Percentiles rank a stretch among this genome's conserved stretches.
Conservation (phyloP, 768 basidiomycete genomes). For the Cantharellus cinnabarinus region DNA sequence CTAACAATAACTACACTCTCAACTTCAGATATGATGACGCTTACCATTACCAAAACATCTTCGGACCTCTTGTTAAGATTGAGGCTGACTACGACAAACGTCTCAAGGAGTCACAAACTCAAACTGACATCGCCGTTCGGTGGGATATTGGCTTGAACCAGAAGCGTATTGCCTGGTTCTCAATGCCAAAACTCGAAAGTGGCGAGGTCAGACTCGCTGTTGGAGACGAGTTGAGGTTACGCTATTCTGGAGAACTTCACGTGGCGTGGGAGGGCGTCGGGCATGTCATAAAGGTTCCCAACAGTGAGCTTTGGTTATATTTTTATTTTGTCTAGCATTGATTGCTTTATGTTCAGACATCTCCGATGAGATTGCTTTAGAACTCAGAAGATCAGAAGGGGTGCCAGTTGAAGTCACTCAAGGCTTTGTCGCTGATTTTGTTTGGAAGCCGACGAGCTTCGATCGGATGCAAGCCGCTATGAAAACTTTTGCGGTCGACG, state of each 20-base stretch:
- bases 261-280: conserved; percentile 96
- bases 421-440: conserved; percentile 94
- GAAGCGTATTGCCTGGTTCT: conserved; percentile 97
- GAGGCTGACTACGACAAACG: conserved; percentile 98
- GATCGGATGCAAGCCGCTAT: conserved; percentile 98
- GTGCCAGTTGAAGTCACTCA: conserved; percentile 88
- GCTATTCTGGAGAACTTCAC: conserved; percentile 75
- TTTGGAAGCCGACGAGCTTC: conserved; percentile 99
- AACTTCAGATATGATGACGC: conserved; percentile 69
- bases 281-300: conserved; percentile 97
- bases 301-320: conserved; percentile 40
- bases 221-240: conserved; percentile 81
- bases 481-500: conserved; percentile 99
- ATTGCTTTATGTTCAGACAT: conserved; percentile 37
- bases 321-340: neutral
- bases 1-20: neutral
- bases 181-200: conserved; percentile 88
- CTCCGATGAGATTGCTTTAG: conserved; percentile 92
- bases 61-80: conserved; percentile 97
- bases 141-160: conserved; percentile 99
- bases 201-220: conserved; percentile 94
- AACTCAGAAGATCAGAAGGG: conserved; percentile 74
- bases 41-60: conserved; percentile 99
- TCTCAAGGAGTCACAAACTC: conserved; percentile 95
- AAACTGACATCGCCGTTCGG: conserved; percentile 84